phyloP scores from a whole-genome alignment of 768 basidiomycete genomes.

The Pisolithus microcarpus region DNA sequence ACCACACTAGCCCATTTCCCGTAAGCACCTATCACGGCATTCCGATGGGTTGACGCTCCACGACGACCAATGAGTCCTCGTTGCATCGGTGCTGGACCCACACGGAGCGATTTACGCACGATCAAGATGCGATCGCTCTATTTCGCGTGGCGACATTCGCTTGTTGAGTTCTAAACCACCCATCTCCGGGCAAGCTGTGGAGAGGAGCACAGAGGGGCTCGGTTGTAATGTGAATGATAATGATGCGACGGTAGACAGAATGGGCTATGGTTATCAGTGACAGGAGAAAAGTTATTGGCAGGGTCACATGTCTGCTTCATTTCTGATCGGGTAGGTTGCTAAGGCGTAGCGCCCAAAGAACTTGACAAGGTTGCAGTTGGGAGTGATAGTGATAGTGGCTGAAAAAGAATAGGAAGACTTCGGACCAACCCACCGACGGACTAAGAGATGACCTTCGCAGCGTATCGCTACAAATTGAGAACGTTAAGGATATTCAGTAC shows the following conservation, averaged over 20 bases:
- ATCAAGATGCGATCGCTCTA: neutral
- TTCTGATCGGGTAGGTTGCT: neutral
- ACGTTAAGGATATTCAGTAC: no score
- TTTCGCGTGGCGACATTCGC: neutral
- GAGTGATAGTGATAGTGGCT: no score
- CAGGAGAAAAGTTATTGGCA: neutral
- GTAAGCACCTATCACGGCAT: slow-evolving; percentile 22
- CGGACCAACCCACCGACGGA: no score
- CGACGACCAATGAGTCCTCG: no score
- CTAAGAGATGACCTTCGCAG: no score
- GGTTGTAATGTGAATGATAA: neutral
- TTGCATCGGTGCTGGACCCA: neutral
- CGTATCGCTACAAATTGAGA: no score
- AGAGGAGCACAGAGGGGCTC: neutral
- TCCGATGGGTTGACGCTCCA: slow-evolving; percentile 12
- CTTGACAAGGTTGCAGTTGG: no score
- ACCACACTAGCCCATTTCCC: slow-evolving; percentile 11
- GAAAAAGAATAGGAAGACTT: no score
- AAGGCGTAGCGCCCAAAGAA: no score
- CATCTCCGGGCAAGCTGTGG: neutral
- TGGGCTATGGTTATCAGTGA: neutral
- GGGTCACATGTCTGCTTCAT: neutral
- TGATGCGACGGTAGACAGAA: no score
- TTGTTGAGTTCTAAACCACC: neutral
- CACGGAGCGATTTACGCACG: neutral